phyloP scores from a whole-genome alignment of 129 eudicot genomes.

The Arctium lappa region DNA sequence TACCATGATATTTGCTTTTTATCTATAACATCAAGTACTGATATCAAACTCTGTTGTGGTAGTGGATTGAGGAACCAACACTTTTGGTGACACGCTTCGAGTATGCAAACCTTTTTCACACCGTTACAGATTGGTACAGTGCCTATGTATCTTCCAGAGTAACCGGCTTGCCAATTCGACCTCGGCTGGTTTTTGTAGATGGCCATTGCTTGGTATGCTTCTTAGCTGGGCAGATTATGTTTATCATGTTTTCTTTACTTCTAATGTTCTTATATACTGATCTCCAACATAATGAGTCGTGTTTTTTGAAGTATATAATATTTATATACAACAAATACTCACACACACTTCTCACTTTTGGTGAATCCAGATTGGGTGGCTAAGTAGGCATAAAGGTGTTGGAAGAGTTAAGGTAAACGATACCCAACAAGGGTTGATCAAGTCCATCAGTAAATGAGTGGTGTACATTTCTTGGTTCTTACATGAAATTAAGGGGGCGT shows the following conservation, averaged over 20 bases:
- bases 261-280: neutral
- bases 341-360: too few species aligned
- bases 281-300: neutral
- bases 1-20: neutral
- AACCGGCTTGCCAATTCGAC: conserved; percentile 78
- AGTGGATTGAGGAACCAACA: conserved; percentile 99
- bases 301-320: neutral
- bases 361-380: too few species aligned
- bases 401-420: too few species aligned
- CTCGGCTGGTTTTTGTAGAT: conserved; percentile 66
- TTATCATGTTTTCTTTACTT: neutral
- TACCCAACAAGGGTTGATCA: too few species aligned
- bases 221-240: neutral
- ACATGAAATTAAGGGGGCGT: too few species aligned
- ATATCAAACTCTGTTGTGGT: conserved; percentile 30
- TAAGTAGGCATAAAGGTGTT: too few species aligned
- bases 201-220: conserved; percentile 57
- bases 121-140: conserved; percentile 93
- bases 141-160: conserved; percentile 80
- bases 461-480: too few species aligned
- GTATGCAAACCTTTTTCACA: conserved; percentile 95
- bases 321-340: neutral
- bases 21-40: conserved; percentile 8
- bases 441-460: too few species aligned
- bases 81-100: conserved; percentile 88